Evolutionary conservation across 345 rosid species (phyloP).

Genomic region (Carallia brachiata): DNA sequence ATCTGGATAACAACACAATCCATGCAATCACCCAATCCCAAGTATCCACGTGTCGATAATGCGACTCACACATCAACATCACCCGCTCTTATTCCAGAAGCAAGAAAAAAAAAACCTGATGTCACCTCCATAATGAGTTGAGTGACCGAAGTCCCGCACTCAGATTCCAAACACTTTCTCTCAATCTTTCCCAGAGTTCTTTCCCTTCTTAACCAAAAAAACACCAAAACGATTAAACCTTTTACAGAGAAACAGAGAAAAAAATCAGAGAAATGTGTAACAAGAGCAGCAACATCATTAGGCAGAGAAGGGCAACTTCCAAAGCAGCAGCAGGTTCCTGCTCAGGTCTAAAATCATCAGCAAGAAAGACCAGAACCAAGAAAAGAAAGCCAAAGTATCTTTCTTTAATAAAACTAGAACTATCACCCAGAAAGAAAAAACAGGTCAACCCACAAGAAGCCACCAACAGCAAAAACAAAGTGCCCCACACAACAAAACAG

Average conservation of each 20-base stretch:
- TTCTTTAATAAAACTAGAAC: slow-evolving; percentile 59
- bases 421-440: slow-evolving; percentile 23
- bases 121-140: neutral
- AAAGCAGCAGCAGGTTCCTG: slow-evolving; percentile 16
- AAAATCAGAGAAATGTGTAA: slow-evolving; percentile 25
- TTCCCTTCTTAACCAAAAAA: neutral
- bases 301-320: neutral
- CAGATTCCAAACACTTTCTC: too few species aligned
- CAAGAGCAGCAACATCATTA: neutral
- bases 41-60: slow-evolving; percentile 36
- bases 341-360: slow-evolving; percentile 17
- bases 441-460: slow-evolving; percentile 4
- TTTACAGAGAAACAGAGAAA: neutral
- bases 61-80: slow-evolving; percentile 15
- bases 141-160: neutral
- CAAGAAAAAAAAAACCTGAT: slow-evolving; percentile 9
- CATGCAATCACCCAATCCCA: slow-evolving; percentile 27
- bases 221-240: too few species aligned
- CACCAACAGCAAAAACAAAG: neutral
- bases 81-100: slow-evolving; percentile 21
- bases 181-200: neutral
- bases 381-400: slow-evolving; percentile 67
- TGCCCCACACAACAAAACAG: slow-evolving; percentile 5
- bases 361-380: slow-evolving; percentile 56
- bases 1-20: slow-evolving; percentile 63